Evolutionary conservation across 1,139 yeast species (phyloP), one percentile per base, ranked within the genome.

Genomic region (Sugiyamaella paludigena): DNA sequence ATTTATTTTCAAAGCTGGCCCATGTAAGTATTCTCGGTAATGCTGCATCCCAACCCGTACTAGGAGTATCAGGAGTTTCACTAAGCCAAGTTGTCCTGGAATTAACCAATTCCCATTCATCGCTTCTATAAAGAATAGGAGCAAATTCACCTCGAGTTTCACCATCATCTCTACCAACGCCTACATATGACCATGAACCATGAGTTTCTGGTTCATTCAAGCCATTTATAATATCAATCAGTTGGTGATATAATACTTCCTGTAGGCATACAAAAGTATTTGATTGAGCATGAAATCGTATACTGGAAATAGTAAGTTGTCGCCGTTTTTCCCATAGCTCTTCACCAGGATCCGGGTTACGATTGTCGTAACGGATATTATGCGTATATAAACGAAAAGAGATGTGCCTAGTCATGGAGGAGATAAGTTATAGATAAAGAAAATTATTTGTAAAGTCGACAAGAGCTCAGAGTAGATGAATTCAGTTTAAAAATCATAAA

Each of bases 1-100:
- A 16, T 19, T 40, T 45, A 41, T 34, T 41, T 41, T 29, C 49
- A 51, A 45, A 52, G 16, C 68, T 70, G 2, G 69, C 76, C 65
- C 69, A 72, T 4, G 80, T 71, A 28, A 70, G 73, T 26, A 79
- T 75, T 44, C 83, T 66, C 9, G 71, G 65, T 51, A 73, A 71
- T 34, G 71, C 72, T 4, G 83, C 83, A 59, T 79, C 83, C 83
- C 83, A 79, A 2, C 83, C 83, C 47, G 63, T 60, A 43, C 77
- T 71, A 12, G 80, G 80, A 12, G 59, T 60, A 5, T 72, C 73
- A 0, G 81, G 81, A 2, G 80, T 75, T 36, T 47, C 52, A 28
- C 57, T 54, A 7, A 56, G 50, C 60, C 60, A 57, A 30, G 48
- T 51, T 5, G 53, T 54, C 29, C 47, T 47, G 11, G 69, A 62